These are phyloP conservation scores for Clitocybe nebularis DNA, from an alignment of 1,284 basidiomycete genomes.

Conservation along the genomic window DNA sequence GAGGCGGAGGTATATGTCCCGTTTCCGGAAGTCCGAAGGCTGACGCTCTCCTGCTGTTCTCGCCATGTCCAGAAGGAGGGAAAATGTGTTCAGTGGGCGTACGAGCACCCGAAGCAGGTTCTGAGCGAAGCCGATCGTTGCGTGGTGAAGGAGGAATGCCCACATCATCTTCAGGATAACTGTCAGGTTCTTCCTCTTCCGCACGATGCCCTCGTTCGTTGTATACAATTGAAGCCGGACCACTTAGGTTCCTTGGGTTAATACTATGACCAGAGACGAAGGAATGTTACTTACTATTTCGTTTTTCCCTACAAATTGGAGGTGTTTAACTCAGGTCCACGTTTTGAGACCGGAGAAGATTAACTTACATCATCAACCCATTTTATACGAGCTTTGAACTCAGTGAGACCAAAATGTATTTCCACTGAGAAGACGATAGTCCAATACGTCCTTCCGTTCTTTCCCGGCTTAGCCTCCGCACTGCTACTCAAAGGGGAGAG, in stretches of 20 bases:
- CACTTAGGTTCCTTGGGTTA: constrained; percentile 34
- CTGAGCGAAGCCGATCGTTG: constrained; percentile 21
- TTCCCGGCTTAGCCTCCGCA: constrained; percentile 61
- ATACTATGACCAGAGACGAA: constrained; percentile 2
- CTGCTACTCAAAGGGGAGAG: constrained; percentile 65
- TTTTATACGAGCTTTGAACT: constrained; percentile 76
- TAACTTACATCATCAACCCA: constrained; percentile 69
- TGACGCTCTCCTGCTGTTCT: constrained; percentile 20
- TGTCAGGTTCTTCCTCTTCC: constrained; percentile 64
- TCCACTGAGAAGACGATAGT: constrained; percentile 78
- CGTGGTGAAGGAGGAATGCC: constrained; percentile 22
- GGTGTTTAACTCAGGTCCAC: constrained; percentile 5
- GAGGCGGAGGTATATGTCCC: constrained; percentile 3
- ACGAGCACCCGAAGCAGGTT: constrained; percentile 27
- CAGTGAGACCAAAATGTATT: constrained; percentile 76
- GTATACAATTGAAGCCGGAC: constrained; percentile 74
- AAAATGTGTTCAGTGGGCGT: constrained; percentile 29
- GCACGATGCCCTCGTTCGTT: constrained; percentile 71
- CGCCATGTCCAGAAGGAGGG: constrained; percentile 18
- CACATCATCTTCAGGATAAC: constrained; percentile 50
- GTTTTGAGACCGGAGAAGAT: constrained; percentile 8
- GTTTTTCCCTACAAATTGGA: constrained; percentile 43
- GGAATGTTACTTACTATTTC: constrained; percentile 49
- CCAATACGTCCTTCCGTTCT: constrained; percentile 68
- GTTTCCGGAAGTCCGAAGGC: constrained; percentile 5